Conservation (phyloP, 2,329 filamentous ascomycete genomes). For the Fusarium sambucinum region DNA sequence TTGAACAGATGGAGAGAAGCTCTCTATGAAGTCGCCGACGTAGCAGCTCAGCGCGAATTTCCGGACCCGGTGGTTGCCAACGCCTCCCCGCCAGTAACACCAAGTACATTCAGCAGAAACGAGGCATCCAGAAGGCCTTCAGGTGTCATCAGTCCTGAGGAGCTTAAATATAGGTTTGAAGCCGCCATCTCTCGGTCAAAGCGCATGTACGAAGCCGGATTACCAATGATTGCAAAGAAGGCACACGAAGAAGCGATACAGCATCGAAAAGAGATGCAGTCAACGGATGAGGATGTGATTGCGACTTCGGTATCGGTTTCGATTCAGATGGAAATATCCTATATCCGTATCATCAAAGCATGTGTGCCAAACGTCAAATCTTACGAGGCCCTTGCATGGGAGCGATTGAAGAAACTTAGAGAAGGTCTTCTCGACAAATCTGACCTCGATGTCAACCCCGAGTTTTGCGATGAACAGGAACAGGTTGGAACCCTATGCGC, state of each 20-base stretch:
- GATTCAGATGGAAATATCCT: constrained; percentile 9
- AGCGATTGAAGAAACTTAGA: constrained; percentile 5
- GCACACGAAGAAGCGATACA: constrained; percentile 20
- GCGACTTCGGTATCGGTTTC: background rate
- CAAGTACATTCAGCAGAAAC: background rate
- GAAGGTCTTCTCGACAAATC: background rate
- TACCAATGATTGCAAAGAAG: constrained; percentile 17
- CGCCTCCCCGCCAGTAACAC: background rate
- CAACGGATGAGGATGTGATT: background rate
- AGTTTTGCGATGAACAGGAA: constrained; percentile 2
- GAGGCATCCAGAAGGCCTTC: background rate
- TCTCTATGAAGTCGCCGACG: constrained; percentile 9
- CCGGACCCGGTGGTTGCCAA: background rate
- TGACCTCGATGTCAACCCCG: background rate
- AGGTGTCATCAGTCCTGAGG: background rate
- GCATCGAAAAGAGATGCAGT: background rate
- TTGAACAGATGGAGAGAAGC: constrained; percentile 9
- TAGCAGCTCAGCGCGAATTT: constrained; percentile 6
- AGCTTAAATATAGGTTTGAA: constrained; percentile 12
- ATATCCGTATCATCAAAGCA: constrained; percentile 16
- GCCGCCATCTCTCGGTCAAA: constrained; percentile 5
- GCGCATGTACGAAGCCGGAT: constrained; percentile 4
- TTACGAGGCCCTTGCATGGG: constrained; percentile 6
- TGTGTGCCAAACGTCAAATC: constrained; percentile 1
- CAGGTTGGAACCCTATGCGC: constrained; percentile 14